A percentile compares a stretch with the other conserved stretches of the same genome.
phyloP scores from a whole-genome alignment of 2,329 filamentous ascomycete genomes.

The Coniochaeta sp. region DNA sequence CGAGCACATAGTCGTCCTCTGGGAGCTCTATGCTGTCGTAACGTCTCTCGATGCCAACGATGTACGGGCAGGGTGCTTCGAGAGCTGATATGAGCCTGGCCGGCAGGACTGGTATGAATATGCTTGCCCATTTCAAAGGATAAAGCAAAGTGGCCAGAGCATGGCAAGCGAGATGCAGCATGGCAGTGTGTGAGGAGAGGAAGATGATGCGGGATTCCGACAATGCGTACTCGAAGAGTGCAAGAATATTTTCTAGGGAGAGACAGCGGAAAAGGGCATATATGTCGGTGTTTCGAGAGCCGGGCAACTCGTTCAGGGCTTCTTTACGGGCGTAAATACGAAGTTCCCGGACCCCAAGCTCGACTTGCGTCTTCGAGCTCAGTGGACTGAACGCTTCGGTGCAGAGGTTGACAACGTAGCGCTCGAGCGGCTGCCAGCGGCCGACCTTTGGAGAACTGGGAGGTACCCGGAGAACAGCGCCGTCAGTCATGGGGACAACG shows the following conservation, averaged over 20 bases:
- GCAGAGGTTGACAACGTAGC: constrained; percentile 95
- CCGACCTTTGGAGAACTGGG: constrained; percentile 84
- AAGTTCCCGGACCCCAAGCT: constrained; percentile 81
- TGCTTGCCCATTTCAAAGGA: constrained; percentile 85
- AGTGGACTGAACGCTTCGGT: constrained; percentile 90
- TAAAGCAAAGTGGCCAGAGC: constrained; percentile 83
- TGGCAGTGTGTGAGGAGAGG: constrained; percentile 88
- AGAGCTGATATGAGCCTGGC: constrained; percentile 82
- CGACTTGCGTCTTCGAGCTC: constrained; percentile 91
- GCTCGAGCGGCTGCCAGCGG: constrained; percentile 91
- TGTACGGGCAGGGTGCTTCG: constrained; percentile 93
- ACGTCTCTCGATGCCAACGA: constrained; percentile 88
- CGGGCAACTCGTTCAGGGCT: constrained; percentile 85
- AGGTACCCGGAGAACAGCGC: constrained; percentile 72
- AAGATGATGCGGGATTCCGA: constrained; percentile 94
- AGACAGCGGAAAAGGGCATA: constrained; percentile 88
- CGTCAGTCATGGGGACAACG: constrained; percentile 92
- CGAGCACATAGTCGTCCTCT: constrained; percentile 90
- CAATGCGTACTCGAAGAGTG: constrained; percentile 87
- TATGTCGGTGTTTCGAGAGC: constrained; percentile 82
- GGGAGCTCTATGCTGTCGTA: constrained; percentile 83
- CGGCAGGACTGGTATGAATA: constrained; percentile 88
- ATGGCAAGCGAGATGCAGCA: constrained; percentile 88
- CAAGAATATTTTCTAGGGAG: constrained; percentile 85
- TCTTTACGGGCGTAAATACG: constrained; percentile 90